Percentiles rank a stretch among this genome's conserved stretches.
Evolutionary conservation across 148 eudicot genomes (phyloP).

Genomic region (Polygonum maritimum): DNA sequence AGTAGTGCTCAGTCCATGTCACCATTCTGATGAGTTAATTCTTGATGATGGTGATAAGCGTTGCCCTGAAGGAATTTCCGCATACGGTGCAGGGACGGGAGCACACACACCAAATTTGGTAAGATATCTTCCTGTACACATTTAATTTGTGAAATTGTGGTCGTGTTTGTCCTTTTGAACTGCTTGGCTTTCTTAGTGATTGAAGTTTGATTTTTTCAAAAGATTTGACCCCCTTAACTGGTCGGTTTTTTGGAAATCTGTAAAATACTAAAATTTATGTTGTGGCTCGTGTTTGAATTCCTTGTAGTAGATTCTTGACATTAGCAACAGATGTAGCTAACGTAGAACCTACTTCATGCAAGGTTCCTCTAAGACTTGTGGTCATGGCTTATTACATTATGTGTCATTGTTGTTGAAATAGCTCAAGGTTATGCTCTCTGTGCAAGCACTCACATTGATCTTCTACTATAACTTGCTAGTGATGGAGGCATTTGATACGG

Average conservation of each 20-base stretch:
- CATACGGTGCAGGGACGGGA: conserved; percentile 79
- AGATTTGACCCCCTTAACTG: not conserved
- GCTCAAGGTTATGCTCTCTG: not conserved
- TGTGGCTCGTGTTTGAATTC: not conserved
- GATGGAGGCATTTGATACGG: not conserved
- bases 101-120: conserved; percentile 79
- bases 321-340: not conserved
- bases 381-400: not conserved
- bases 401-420: not conserved
- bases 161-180: not conserved
- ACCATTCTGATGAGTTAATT: conserved; percentile 38
- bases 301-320: not conserved
- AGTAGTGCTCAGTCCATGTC: conserved; percentile 42
- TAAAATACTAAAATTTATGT: not conserved
- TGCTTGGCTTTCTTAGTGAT: not conserved
- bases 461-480: not conserved
- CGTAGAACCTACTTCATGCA: no score
- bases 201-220: not conserved
- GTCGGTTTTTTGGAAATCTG: not conserved
- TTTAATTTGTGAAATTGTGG: not conserved
- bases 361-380: not conserved
- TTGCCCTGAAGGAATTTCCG: conserved; percentile 32
- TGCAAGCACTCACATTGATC: not conserved
- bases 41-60: conserved; percentile 25
- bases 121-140: conserved; percentile 18